Conservation (phyloP, 177 flowering plant genomes). For the Vitis hybrid region DNA sequence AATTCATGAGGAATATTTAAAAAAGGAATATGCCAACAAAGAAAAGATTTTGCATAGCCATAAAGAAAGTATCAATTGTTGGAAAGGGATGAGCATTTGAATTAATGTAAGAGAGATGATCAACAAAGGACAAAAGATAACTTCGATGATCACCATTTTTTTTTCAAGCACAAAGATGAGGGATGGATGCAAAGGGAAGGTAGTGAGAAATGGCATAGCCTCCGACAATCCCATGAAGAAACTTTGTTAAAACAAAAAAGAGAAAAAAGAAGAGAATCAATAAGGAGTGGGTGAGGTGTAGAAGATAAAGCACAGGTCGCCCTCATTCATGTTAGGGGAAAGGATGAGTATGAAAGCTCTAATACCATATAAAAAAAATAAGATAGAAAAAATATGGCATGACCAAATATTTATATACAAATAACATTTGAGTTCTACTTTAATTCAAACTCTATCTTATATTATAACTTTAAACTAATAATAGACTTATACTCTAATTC, state of each 20-base stretch:
- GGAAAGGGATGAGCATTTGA: no score
- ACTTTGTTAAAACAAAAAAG: slow-evolving; percentile 47
- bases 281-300: slow-evolving; percentile 47
- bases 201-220: slow-evolving; percentile 62
- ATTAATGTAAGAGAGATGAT: no score
- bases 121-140: slow-evolving; percentile 45
- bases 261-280: slow-evolving; percentile 43
- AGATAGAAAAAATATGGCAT: no score
- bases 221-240: slow-evolving; percentile 62
- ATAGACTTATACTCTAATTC: no score
- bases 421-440: no score
- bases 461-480: no score
- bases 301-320: slow-evolving; percentile 61
- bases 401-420: no score
- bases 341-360: slow-evolving; percentile 61
- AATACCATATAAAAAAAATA: slow-evolving; percentile 22
- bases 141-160: slow-evolving; percentile 50
- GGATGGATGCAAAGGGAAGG: slow-evolving; percentile 56
- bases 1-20: slow-evolving; percentile 61
- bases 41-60: slow-evolving; percentile 55
- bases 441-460: no score
- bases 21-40: slow-evolving; percentile 60
- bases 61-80: slow-evolving; percentile 33
- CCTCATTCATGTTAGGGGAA: slow-evolving; percentile 31
- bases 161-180: slow-evolving; percentile 70